Evolutionary conservation across 176 grass and related monocot species (phyloP).

Genomic region (Lolium perenne): DNA sequence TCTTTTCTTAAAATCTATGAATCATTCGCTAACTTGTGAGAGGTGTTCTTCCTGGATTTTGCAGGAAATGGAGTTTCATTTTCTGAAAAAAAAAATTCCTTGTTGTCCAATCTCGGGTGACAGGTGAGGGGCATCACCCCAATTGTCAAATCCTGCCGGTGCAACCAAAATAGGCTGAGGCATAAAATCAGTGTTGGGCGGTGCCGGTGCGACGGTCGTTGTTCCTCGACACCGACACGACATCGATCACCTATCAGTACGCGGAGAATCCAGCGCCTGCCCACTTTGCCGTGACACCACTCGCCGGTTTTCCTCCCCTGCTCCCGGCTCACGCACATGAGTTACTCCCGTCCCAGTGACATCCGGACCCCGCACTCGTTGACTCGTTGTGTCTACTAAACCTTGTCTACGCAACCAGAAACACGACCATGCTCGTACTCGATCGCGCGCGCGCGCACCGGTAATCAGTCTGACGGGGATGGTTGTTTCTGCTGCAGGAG

Average conservation of each 20-base stretch:
- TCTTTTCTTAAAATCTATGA: too few relatives aligned
- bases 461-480: neutral
- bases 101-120: too few relatives aligned
- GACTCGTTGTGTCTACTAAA: neutral
- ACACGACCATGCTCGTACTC: neutral
- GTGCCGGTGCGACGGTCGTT: neutral
- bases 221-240: neutral
- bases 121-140: too few relatives aligned
- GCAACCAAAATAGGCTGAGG: too few relatives aligned
- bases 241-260: neutral
- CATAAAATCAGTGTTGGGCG: neutral
- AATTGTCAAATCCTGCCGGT: too few relatives aligned
- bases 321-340: neutral
- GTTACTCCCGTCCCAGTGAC: neutral
- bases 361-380: too few relatives aligned
- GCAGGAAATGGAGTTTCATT: too few relatives aligned
- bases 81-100: too few relatives aligned
- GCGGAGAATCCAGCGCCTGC: constrained; percentile 29
- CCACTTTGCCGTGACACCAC: neutral
- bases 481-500: constrained; percentile 25
- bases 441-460: too few relatives aligned
- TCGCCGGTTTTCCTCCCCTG: neutral
- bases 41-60: too few relatives aligned
- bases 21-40: too few relatives aligned
- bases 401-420: neutral